phyloP scores from a whole-genome alignment of 495 filamentous ascomycete species.

The Xylaria sp. region DNA sequence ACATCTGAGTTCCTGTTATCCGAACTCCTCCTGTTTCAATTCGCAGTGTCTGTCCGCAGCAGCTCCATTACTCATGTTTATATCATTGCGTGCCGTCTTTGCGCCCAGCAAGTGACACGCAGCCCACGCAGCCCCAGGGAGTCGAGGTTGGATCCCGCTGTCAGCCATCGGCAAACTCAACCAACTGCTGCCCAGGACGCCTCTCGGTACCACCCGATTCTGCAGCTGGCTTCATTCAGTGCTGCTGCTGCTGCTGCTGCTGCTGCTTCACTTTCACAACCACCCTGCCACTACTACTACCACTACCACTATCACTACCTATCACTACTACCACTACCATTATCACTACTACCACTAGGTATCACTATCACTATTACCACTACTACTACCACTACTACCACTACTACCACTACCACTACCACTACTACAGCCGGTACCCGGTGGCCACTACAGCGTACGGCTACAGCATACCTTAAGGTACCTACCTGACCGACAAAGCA shows the following conservation, averaged over 20 bases:
- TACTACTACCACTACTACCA: too few relatives aligned
- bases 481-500: neutral
- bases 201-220: conserved; percentile 8
- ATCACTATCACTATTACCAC: too few relatives aligned
- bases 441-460: too few relatives aligned
- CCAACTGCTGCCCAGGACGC: neutral
- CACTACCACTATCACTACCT: too few relatives aligned
- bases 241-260: too few relatives aligned
- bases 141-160: conserved; percentile 17
- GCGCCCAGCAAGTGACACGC: conserved; percentile 9
- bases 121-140: conserved; percentile 8
- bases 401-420: too few relatives aligned
- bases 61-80: conserved; percentile 13
- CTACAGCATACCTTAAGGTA: too few relatives aligned
- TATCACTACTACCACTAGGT: too few relatives aligned
- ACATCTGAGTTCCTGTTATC: neutral
- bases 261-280: too few relatives aligned
- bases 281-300: too few relatives aligned
- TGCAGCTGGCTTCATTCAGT: neutral
- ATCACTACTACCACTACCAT: too few relatives aligned
- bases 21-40: conserved; percentile 2
- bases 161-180: conserved; percentile 20
- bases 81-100: neutral
- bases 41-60: neutral
- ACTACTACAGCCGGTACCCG: too few relatives aligned